Conservation (phyloP, 352 stramenopile species). For the Phytopythium litorale region DNA sequence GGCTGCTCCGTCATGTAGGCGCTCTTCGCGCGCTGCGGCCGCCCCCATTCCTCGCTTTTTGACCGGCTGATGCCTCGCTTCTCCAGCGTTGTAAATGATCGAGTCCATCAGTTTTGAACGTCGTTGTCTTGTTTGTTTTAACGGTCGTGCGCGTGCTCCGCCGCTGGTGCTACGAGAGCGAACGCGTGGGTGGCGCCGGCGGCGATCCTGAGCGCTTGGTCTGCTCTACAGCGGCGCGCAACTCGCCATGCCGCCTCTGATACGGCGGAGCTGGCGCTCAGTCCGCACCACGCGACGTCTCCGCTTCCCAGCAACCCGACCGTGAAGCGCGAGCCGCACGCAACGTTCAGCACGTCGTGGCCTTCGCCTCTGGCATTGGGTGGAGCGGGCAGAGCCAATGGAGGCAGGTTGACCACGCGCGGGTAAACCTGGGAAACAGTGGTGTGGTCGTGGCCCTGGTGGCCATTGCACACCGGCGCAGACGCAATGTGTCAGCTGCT, state of each 20-base stretch:
- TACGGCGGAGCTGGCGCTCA: not conserved
- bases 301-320: conserved; percentile 37
- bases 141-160: not conserved
- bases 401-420: conserved; percentile 34
- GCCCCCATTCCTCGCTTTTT: not conserved
- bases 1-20: conserved; percentile 63
- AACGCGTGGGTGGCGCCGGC: not conserved
- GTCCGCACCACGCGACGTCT: conserved; percentile 54
- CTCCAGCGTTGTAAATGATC: not conserved
- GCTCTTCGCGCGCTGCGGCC: not conserved
- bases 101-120: conserved; percentile 3
- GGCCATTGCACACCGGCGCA: not conserved
- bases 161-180: not conserved
- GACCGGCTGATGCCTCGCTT: conserved; percentile 1
- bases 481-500: conserved; percentile 1
- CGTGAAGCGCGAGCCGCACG: conserved; percentile 52
- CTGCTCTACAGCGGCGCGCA: not conserved
- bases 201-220: not conserved
- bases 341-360: conserved; percentile 29
- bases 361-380: conserved; percentile 11
- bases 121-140: not conserved
- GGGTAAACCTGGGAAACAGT: conserved; percentile 30
- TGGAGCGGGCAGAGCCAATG: conserved; percentile 9
- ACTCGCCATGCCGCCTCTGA: not conserved
- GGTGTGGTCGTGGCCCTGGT: not conserved